Base-by-base conservation (phyloP, 179 eudicot species). In the Amaranthus tricolor region DNA sequence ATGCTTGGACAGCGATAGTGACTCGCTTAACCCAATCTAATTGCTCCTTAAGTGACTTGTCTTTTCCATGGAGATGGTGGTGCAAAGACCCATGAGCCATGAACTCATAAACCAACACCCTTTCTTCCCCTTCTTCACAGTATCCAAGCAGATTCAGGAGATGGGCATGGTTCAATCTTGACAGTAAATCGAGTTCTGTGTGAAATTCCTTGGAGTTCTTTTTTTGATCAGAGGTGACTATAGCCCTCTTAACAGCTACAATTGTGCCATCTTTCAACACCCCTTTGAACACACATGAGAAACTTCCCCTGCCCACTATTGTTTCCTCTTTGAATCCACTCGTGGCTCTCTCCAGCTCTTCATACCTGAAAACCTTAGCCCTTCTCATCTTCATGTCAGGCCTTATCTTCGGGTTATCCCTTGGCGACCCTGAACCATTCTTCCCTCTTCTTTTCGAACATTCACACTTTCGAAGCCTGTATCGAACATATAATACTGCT, bases 31-130 rank as follows among this genome's bases (percentile, higher is more conserved):
- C 90, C 98, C 97, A 92, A 82, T 92, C 97, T 19, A 94, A 66
- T 10, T 86, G 93, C 82, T 88, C 94, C 60, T 87, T 90, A 0
- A 79, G 6, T 19, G 85, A 75, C 54, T 77, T 80, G 78, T 90
- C 89, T 76, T 84, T 86, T 21, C 90, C 86, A 19, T 94, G 98
- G 31, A 92, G 90, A 78, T 92, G 97, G 49, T 90, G 87, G 74
- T 92, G 91, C 48, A 94, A 66, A 0, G 98, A 90, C 4, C 98
- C 98, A 69, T 94, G 91, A 7, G 98, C 98, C 98, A 94, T 94
- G 87, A 81, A 94, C 83, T 95, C 97, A 43, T 95, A 92, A 40
- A 95, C 96, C 55, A 95, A 56, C 31, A 95, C 91, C 79, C 98
- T 83, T 73, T 94, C 94, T 9, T 82, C 92, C 3, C 91, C 93